A percentile compares a stretch with the other conserved stretches of the same genome.
phyloP scores from a whole-genome alignment of 2,329 filamentous ascomycete species.

The Calonectria pteridis region DNA sequence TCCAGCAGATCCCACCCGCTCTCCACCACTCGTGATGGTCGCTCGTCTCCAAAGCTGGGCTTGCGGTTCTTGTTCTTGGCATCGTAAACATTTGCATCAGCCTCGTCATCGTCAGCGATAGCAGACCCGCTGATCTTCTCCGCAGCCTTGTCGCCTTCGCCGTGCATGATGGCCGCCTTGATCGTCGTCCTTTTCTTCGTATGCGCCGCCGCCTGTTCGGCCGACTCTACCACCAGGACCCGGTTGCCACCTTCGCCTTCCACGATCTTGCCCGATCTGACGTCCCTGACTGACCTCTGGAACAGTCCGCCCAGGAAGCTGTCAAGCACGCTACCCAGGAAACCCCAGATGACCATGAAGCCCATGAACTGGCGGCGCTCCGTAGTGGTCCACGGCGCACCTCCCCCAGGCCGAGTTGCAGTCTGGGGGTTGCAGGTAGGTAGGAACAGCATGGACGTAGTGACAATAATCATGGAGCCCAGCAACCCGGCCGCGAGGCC shows the following conservation, averaged over 20 bases:
- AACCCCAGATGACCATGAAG: conserved; percentile 78
- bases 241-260: conserved; percentile 83
- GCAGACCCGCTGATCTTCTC: conserved; percentile 51
- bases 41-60: conserved; percentile 66
- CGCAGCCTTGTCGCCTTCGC: conserved; percentile 59
- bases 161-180: conserved; percentile 57
- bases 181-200: conserved; percentile 51
- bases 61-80: conserved; percentile 62
- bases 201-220: conserved; percentile 41
- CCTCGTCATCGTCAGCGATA: conserved; percentile 51
- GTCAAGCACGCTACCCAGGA: conserved; percentile 85
- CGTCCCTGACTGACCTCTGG: conserved; percentile 89
- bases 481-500: conserved; percentile 81
- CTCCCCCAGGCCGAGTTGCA: conserved; percentile 54
- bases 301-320: conserved; percentile 87
- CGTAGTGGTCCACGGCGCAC: conserved; percentile 61
- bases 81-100: conserved; percentile 60
- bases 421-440: conserved; percentile 72
- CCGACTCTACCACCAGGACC: conserved; percentile 61
- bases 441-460: conserved; percentile 73
- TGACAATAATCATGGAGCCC: conserved; percentile 79
- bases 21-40: conserved; percentile 73
- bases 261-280: conserved; percentile 86
- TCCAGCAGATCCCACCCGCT: conserved; percentile 82
- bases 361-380: conserved; percentile 63